Percentiles rank a stretch among this genome's conserved stretches.
These are phyloP conservation scores for Dillenia turbinata DNA, from an alignment of 164 flowering plant genomes.

Conservation along the genomic window DNA sequence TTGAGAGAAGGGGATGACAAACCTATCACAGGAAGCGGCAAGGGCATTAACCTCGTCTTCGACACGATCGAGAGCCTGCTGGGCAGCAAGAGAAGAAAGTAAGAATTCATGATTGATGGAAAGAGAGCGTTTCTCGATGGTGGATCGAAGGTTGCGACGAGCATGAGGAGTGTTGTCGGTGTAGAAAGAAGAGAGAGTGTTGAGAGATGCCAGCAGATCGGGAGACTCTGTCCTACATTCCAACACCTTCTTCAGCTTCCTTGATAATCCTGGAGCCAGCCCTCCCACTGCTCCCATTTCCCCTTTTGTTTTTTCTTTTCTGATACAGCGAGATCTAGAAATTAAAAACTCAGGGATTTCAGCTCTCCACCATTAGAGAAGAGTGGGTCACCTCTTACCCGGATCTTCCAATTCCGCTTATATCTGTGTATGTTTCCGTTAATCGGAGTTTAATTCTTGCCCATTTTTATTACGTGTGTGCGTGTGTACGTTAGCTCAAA, in stretches of 20 bases:
- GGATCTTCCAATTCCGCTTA: too few relatives aligned
- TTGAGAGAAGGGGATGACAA: background rate
- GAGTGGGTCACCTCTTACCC: too few relatives aligned
- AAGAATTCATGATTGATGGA: conserved; percentile 80
- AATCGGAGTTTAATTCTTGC: too few relatives aligned
- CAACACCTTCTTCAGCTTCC: conserved; percentile 35
- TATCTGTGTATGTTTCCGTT: too few relatives aligned
- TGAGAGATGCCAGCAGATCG: conserved; percentile 74
- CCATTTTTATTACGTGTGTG: too few relatives aligned
- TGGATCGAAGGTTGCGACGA: conserved; percentile 88
- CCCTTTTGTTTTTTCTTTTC: too few relatives aligned
- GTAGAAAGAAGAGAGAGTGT: conserved; percentile 82
- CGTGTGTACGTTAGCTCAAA: too few relatives aligned
- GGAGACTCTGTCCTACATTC: conserved; percentile 63
- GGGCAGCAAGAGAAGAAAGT: conserved; percentile 61
- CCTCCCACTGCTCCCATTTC: conserved; percentile 19
- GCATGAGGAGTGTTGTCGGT: conserved; percentile 69
- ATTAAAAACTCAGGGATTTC: too few relatives aligned
- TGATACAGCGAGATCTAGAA: too few relatives aligned
- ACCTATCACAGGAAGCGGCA: conserved; percentile 87
- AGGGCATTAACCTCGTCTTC: conserved; percentile 86
- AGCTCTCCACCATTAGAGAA: too few relatives aligned
- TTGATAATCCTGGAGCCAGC: conserved; percentile 29
- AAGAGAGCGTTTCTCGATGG: conserved; percentile 76
- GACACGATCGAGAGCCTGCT: conserved; percentile 69